These are phyloP conservation scores for Spirogloea muscicola DNA, from an alignment of 139 green algal genomes.

Conservation along the genomic window DNA sequence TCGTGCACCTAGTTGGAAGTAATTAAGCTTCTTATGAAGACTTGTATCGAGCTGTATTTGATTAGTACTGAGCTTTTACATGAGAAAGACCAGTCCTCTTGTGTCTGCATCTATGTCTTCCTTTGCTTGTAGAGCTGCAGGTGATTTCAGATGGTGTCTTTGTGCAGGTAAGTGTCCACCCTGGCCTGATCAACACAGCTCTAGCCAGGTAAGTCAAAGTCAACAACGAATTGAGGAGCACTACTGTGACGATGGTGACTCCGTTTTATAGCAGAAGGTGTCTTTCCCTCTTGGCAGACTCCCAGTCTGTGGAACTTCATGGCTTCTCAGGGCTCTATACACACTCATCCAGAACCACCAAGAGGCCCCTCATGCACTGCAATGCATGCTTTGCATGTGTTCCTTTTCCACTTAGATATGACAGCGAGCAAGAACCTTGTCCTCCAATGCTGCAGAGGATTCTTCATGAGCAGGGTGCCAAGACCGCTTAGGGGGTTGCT, in stretches of 20 bases:
- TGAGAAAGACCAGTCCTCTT: too few relatives aligned
- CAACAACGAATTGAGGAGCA: background rate
- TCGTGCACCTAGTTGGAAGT: too few relatives aligned
- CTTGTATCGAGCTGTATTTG: background rate
- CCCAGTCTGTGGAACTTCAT: background rate
- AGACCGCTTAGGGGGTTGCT: too few relatives aligned
- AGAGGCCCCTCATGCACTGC: background rate
- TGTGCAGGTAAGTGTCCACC: conserved; percentile 39
- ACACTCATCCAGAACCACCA: background rate
- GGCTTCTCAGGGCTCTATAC: background rate
- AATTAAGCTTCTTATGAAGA: too few relatives aligned
- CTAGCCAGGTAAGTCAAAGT: conserved; percentile 10
- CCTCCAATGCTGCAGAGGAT: too few relatives aligned
- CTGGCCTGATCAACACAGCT: conserved; percentile 20
- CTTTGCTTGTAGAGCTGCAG: conserved; percentile 11
- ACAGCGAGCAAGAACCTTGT: too few relatives aligned
- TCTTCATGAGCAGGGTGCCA: too few relatives aligned
- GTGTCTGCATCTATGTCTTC: too few relatives aligned
- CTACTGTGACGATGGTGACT: background rate
- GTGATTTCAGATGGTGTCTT: background rate
- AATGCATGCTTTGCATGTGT: too few relatives aligned
- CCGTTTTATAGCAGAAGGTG: too few relatives aligned
- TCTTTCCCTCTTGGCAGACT: background rate
- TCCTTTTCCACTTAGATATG: too few relatives aligned
- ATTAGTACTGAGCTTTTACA: conserved; percentile 4